Conservation (phyloP, 768 basidiomycete species). For the Lanmaoa pseudosensibilis region DNA sequence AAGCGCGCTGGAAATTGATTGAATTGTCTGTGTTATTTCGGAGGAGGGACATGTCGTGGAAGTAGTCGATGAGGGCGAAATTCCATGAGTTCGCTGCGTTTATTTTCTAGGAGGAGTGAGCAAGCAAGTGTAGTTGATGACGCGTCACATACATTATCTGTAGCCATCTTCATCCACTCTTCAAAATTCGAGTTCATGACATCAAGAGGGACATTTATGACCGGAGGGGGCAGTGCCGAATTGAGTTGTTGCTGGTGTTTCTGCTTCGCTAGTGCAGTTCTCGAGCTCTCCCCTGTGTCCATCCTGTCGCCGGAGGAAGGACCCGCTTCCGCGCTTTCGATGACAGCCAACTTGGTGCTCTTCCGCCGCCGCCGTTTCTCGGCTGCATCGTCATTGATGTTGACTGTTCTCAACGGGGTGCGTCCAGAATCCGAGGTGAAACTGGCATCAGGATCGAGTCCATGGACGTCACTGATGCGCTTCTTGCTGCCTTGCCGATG, state of each 20-base stretch:
- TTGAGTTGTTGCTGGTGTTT: constrained; percentile 60
- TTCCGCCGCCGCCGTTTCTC: constrained; percentile 83
- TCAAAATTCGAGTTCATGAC: constrained; percentile 94
- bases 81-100: constrained; percentile 97
- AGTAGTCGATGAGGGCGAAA: constrained; percentile 97
- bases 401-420: constrained; percentile 41
- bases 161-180: constrained; percentile 99
- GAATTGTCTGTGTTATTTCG: constrained; percentile 91
- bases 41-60: constrained; percentile 95
- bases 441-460: constrained; percentile 35
- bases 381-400: constrained; percentile 80
- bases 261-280: constrained; percentile 49
- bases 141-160: constrained; percentile 78
- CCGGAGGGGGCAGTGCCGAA: constrained; percentile 56
- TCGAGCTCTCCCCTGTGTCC: constrained; percentile 39
- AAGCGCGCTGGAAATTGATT: constrained; percentile 99
- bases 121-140: neutral
- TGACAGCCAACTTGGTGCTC: constrained; percentile 62
- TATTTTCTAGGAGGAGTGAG: constrained; percentile 76
- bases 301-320: constrained; percentile 50
- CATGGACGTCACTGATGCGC: constrained; percentile 50
- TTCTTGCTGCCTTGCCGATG: constrained; percentile 34
- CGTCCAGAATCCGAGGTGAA: constrained; percentile 40
- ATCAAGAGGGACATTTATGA: constrained; percentile 66
- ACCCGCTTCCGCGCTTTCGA: constrained; percentile 59